These are phyloP conservation scores for Pleodorina starrii DNA, from an alignment of 139 green algal genomes.

Conservation along the genomic window DNA sequence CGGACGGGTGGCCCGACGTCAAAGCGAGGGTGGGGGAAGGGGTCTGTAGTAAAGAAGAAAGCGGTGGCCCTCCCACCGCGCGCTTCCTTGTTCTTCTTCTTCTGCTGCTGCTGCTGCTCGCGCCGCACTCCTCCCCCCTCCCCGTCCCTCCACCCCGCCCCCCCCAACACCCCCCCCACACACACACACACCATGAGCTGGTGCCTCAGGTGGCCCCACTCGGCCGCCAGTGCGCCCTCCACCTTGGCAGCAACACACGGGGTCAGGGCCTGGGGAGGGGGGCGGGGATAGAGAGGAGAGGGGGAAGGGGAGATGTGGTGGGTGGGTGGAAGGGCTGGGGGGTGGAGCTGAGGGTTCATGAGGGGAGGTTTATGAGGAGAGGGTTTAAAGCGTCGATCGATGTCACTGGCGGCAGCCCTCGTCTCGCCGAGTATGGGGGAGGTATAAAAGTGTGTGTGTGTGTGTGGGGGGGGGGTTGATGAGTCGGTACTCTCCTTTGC, in stretches of 20 bases:
- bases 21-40: too few species aligned
- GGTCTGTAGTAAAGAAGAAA: background rate
- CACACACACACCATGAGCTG: constrained; percentile 18
- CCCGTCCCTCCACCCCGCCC: background rate
- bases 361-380: too few species aligned
- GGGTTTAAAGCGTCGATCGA: too few species aligned
- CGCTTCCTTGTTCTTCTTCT: background rate
- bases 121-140: background rate
- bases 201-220: constrained; percentile 26
- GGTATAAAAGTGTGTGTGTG: too few species aligned
- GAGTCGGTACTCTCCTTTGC: too few species aligned
- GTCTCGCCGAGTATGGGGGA: too few species aligned
- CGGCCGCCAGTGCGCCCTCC: background rate
- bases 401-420: too few species aligned
- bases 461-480: too few species aligned
- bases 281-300: background rate
- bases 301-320: background rate
- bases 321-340: background rate
- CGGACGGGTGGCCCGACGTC: too few species aligned
- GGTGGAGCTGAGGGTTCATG: too few species aligned
- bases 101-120: background rate
- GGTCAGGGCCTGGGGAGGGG: constrained; percentile 9
- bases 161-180: background rate
- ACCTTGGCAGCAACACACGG: constrained; percentile 6
- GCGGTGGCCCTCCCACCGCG: background rate